A percentile compares a stretch with the other conserved stretches of the same genome.
Conservation (phyloP, 164 flowering plant species). For the Stephania japonica region DNA sequence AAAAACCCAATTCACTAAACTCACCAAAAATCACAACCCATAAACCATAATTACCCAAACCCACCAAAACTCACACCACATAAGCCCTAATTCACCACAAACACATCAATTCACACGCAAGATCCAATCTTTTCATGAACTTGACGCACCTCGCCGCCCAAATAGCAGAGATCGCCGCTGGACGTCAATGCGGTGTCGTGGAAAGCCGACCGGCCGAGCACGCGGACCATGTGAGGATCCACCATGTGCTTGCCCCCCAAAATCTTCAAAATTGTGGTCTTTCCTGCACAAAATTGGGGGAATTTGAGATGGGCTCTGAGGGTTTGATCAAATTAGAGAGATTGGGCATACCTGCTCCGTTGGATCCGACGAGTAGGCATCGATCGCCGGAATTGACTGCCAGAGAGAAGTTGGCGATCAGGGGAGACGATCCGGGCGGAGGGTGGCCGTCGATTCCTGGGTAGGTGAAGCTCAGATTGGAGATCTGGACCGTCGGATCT, state of each 20-base stretch:
- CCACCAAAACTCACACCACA: background rate
- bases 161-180: slow-evolving; percentile 81
- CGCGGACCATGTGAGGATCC: slow-evolving; percentile 83
- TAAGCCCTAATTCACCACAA: background rate
- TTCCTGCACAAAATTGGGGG: slow-evolving; percentile 37
- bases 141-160: slow-evolving; percentile 82
- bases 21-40: background rate
- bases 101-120: background rate
- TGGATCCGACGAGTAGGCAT: slow-evolving; percentile 94
- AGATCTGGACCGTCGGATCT: slow-evolving; percentile 36
- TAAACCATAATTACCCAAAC: too few species aligned
- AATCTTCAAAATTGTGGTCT: slow-evolving; percentile 92
- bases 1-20: background rate
- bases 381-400: slow-evolving; percentile 68
- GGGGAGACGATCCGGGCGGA: slow-evolving; percentile 78
- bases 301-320: too few species aligned
- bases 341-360: slow-evolving; percentile 69
- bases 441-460: slow-evolving; percentile 95
- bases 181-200: slow-evolving; percentile 81
- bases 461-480: slow-evolving; percentile 76
- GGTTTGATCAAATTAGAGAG: background rate
- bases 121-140: background rate
- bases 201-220: slow-evolving; percentile 90
- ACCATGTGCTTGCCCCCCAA: slow-evolving; percentile 98
- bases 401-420: slow-evolving; percentile 62